These are phyloP conservation scores for Colletotrichum sublineola DNA, from an alignment of 2,329 filamentous ascomycete genomes.

Conservation along the genomic window DNA sequence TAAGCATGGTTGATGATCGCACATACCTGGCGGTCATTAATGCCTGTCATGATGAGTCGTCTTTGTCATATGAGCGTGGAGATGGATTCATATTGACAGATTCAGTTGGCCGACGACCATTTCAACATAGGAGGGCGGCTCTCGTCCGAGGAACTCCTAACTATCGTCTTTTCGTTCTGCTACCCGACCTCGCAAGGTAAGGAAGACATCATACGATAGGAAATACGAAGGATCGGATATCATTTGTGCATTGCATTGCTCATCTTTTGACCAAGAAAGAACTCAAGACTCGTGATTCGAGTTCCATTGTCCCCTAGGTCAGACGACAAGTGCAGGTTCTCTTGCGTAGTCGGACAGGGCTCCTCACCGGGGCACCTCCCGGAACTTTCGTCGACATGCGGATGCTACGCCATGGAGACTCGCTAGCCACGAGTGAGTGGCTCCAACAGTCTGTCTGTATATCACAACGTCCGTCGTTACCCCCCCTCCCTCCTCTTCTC, in stretches of 20 bases:
- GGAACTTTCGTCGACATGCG: conserved; percentile 11
- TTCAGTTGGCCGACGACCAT: not conserved
- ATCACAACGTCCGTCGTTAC: conserved; percentile 1
- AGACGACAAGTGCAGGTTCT: not conserved
- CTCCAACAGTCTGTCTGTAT: conserved; percentile 12
- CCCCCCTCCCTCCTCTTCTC: not conserved
- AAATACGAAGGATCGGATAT: not conserved
- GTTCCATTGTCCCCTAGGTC: not conserved
- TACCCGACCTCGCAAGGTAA: not conserved
- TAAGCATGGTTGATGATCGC: conserved; percentile 27
- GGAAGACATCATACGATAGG: not conserved
- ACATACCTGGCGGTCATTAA: not conserved
- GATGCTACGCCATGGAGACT: conserved; percentile 29
- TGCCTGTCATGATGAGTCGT: not conserved
- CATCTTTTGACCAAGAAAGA: not conserved
- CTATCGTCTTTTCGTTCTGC: not conserved
- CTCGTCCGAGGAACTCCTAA: not conserved
- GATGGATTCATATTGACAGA: not conserved
- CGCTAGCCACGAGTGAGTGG: conserved; percentile 1
- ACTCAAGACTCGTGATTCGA: not conserved
- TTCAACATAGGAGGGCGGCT: not conserved
- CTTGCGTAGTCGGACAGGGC: conserved; percentile 22
- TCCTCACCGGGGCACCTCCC: conserved; percentile 24
- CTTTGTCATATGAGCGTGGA: not conserved
- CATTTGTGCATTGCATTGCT: not conserved